Base-by-base conservation (phyloP, 2,329 filamentous ascomycete species). In the Ambrosiella beaveri region DNA sequence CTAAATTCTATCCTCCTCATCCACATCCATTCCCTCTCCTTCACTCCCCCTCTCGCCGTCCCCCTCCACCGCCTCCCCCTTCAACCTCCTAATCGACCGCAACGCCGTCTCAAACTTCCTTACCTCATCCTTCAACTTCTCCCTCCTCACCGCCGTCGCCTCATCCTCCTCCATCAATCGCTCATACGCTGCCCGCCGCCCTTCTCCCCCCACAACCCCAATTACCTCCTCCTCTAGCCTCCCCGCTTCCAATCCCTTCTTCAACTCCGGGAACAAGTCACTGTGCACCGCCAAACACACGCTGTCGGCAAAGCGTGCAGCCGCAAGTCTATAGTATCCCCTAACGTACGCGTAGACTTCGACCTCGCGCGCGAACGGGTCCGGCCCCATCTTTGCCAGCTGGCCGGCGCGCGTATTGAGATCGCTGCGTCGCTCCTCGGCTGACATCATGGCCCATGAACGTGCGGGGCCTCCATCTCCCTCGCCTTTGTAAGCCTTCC, bases 271-370 rank as follows among this genome's bases (percentile, higher is more conserved):
- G 5, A 79, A 70, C 65, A 77, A 70, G 3, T 74, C 72, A 8
- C 73, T 74, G 9, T 74, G 71, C 57, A 78, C 67, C 53, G 74
- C 70, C 27, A 78, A 70, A 1, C 72, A 69, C 6, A 74, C 70
- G 1, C 69, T 67, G 58, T 89, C 84, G 0, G 80, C 73, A 63
- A 88, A 85, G 1, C 84, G 76, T 39, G 74, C 70, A 0, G 80
- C 77, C 0, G 85, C 84, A 3, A 84, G 76, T 52, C 79, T 74
- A 65, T 89, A 89, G 66, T 88, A 89, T 0, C 78, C 83, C 0
- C 82, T 73, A 50, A 86, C 75, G 3, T 80, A 80, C 0, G 81
- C 74, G 0, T 85, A 77, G 0, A 85, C 78, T 7, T 75, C 71
- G 0, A 89, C 67, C 64, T 88, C 84, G 0, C 70, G 68, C 1